phyloP scores from a whole-genome alignment of 2,329 filamentous ascomycete species.

The Venturia asperata region DNA sequence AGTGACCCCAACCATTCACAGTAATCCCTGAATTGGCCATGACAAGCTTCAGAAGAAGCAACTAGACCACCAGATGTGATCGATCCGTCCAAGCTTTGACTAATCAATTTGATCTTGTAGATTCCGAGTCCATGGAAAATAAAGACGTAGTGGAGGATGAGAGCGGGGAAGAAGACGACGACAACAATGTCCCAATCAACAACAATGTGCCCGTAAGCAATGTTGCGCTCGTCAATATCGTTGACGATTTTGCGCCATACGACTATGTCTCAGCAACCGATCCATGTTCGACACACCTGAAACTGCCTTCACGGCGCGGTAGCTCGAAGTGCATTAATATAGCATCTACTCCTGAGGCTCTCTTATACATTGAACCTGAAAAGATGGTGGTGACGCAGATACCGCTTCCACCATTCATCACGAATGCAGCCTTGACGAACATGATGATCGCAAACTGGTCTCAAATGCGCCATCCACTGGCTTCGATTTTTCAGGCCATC shows the following conservation, averaged over 20 bases:
- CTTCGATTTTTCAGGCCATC: neutral
- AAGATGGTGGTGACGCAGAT: neutral
- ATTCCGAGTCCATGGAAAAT: neutral
- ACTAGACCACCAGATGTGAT: neutral
- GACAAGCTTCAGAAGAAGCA: neutral
- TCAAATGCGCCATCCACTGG: neutral
- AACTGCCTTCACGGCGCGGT: neutral
- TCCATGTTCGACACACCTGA: neutral
- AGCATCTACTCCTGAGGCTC: neutral
- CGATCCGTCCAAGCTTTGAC: neutral
- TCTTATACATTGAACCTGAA: neutral
- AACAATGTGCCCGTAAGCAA: neutral
- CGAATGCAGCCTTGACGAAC: neutral
- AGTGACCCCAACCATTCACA: neutral
- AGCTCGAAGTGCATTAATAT: neutral
- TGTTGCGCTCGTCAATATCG: neutral
- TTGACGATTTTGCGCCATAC: neutral
- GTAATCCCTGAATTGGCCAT: neutral
- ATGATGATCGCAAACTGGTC: neutral
- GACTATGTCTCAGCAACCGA: neutral
- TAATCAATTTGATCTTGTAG: neutral
- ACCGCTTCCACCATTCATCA: neutral
- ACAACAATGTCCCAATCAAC: neutral
- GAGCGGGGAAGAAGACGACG: neutral
- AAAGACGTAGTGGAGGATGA: neutral